phyloP scores from a whole-genome alignment of 2,329 filamentous ascomycete species.

The Aspergillus quadrilineatus region DNA sequence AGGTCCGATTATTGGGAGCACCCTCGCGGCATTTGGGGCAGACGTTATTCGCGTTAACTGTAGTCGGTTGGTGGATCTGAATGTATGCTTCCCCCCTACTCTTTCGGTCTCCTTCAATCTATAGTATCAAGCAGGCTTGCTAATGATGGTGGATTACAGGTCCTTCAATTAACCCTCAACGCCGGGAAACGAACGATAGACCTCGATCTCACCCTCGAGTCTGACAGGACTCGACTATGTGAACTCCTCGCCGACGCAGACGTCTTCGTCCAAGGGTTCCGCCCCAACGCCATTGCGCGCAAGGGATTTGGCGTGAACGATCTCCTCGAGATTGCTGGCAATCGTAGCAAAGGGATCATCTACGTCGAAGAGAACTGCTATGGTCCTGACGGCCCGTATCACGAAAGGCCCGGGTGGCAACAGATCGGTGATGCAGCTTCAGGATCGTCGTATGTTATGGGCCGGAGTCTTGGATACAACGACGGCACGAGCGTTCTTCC shows the following conservation, averaged over 20 bases:
- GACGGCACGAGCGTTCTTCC: background rate
- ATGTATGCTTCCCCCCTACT: background rate
- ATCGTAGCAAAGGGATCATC: conserved; percentile 45
- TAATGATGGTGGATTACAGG: background rate
- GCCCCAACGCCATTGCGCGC: conserved; percentile 40
- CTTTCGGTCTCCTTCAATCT: background rate
- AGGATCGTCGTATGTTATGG: conserved; percentile 36
- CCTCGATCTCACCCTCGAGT: conserved; percentile 47
- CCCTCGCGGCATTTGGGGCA: conserved; percentile 47
- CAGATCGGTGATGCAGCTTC: conserved; percentile 48
- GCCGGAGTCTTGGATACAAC: conserved; percentile 21
- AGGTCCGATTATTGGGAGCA: conserved; percentile 44
- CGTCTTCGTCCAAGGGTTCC: conserved; percentile 54
- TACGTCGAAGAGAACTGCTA: conserved; percentile 53
- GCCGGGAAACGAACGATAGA: conserved; percentile 17
- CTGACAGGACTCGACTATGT: conserved; percentile 40
- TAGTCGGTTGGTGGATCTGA: background rate
- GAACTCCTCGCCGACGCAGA: conserved; percentile 51
- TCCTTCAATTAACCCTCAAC: conserved; percentile 12
- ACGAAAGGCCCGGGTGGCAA: conserved; percentile 50
- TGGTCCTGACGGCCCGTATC: conserved; percentile 48
- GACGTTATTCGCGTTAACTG: conserved; percentile 50
- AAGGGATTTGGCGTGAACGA: conserved; percentile 6
- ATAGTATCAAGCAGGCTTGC: background rate
- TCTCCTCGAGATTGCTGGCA: conserved; percentile 39